A percentile compares a stretch with the other conserved stretches of the same genome.
These are phyloP conservation scores for Wickerhamiella pararugosa DNA, from an alignment of 1,139 yeast species.

Conservation along the genomic window DNA sequence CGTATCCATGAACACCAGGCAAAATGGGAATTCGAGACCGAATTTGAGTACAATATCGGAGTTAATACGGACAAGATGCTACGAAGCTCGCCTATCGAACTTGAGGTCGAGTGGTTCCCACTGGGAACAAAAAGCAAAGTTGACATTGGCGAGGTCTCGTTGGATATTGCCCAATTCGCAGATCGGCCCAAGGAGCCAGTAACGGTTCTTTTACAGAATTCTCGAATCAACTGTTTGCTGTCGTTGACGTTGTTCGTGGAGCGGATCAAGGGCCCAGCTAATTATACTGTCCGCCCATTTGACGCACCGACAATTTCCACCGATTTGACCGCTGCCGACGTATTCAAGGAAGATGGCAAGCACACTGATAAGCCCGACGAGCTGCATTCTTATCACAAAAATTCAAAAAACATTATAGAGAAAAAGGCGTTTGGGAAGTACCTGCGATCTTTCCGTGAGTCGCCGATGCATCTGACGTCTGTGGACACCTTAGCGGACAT, in stretches of 20 bases:
- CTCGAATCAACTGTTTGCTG: conserved; percentile 69
- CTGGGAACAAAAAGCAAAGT: conserved; percentile 23
- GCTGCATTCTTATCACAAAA: conserved; percentile 13
- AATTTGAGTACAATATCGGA: conserved; percentile 29
- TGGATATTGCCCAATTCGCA: conserved; percentile 61
- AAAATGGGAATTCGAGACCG: conserved; percentile 31
- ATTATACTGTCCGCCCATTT: conserved; percentile 18
- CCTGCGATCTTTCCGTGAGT: conserved; percentile 67
- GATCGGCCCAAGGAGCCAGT: conserved; percentile 38
- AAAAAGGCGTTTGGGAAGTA: conserved; percentile 42
- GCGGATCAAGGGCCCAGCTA: conserved; percentile 31
- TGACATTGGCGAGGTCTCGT: conserved; percentile 47
- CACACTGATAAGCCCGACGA: background rate
- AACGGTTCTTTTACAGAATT: conserved; percentile 48
- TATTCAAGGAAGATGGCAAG: conserved; percentile 1
- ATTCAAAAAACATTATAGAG: conserved; percentile 18
- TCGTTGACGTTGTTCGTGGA: conserved; percentile 35
- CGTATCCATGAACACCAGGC: conserved; percentile 36
- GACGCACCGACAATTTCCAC: conserved; percentile 9
- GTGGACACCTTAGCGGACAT: conserved; percentile 63
- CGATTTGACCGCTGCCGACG: background rate
- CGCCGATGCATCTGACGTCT: conserved; percentile 61
- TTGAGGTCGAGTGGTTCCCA: conserved; percentile 27
- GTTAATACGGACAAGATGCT: conserved; percentile 25
- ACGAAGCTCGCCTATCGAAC: conserved; percentile 18